Conservation (phyloP, 768 basidiomycete species). For the Suillus placidus region DNA sequence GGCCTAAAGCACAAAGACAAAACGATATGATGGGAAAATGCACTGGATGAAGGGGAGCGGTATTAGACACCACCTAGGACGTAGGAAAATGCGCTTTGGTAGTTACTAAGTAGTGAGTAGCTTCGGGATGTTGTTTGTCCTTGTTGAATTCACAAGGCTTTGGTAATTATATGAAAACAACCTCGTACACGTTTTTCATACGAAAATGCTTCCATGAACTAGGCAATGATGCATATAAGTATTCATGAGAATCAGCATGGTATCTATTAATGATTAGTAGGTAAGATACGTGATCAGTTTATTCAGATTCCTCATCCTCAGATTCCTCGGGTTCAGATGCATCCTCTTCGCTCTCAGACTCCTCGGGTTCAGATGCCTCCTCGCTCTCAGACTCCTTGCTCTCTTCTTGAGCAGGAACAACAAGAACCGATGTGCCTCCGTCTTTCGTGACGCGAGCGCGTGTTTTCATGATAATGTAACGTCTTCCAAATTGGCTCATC, state of each 20-base stretch:
- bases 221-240: background rate
- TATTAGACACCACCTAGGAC: background rate
- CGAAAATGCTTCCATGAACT: background rate
- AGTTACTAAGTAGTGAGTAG: background rate
- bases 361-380: background rate
- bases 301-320: background rate
- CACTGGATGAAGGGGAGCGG: background rate
- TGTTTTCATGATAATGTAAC: constrained; percentile 55
- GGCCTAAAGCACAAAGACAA: constrained; percentile 10
- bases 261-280: background rate
- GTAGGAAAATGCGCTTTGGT: background rate
- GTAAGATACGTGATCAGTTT: background rate
- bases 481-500: constrained; percentile 45
- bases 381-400: background rate
- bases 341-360: background rate
- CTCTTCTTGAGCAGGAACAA: constrained; percentile 9
- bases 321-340: background rate
- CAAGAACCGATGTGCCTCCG: constrained; percentile 56
- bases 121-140: constrained; percentile 3
- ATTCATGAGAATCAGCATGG: background rate
- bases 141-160: constrained; percentile 11
- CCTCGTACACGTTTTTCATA: background rate
- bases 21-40: constrained; percentile 8
- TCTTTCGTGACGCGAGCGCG: constrained; percentile 54
- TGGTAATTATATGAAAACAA: background rate